These are phyloP conservation scores for Cladorrhinum sp. DNA, from an alignment of 2,329 filamentous ascomycete genomes.

Conservation along the genomic window DNA sequence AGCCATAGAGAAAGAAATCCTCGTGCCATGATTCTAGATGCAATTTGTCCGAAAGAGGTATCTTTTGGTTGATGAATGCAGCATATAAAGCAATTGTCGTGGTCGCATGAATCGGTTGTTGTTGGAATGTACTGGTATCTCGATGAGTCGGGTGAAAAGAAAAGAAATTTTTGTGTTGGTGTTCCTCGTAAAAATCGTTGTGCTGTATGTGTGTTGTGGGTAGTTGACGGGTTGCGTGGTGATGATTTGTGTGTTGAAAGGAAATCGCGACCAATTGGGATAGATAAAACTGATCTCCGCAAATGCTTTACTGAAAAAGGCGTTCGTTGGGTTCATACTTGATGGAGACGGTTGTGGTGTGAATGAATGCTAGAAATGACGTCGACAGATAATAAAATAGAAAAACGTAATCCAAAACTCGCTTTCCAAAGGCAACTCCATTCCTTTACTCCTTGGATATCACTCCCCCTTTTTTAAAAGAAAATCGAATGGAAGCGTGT, in stretches of 20 bases:
- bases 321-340: constrained; percentile 16
- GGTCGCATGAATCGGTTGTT: neutral
- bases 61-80: neutral
- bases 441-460: neutral
- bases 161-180: neutral
- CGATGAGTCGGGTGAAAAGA: neutral
- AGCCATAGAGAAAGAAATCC: neutral
- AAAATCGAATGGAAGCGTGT: neutral
- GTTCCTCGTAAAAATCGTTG: neutral
- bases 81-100: neutral
- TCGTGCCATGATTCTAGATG: neutral
- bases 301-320: neutral
- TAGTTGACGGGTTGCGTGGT: neutral
- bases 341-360: constrained; percentile 9
- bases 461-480: neutral
- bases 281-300: neutral
- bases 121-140: neutral
- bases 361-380: constrained; percentile 9
- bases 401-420: constrained; percentile 2
- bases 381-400: neutral
- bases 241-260: neutral
- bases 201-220: neutral
- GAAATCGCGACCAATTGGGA: neutral
- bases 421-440: neutral
- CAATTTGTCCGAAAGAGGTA: neutral